Evolutionary conservation across 2,329 filamentous ascomycete genomes (phyloP), one percentile per base, ranked within the genome.

Genomic region (Raffaelea deltoideospora): DNA sequence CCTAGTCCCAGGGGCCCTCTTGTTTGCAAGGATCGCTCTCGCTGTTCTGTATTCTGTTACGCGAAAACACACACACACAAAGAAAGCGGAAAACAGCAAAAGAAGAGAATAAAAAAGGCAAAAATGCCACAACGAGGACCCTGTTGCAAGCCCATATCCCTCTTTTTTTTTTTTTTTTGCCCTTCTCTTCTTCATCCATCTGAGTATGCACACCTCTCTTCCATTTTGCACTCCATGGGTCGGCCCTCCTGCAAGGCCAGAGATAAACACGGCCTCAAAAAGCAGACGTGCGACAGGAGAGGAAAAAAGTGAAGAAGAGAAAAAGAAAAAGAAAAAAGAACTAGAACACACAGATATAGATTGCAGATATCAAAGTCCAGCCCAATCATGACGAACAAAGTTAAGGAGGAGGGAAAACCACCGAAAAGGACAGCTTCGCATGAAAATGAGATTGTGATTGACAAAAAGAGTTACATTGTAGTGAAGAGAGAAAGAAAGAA

Each of bases 201-300:
- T n/a, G n/a, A n/a, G n/a, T n/a, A n/a, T n/a, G n/a, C n/a, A n/a
- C n/a, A n/a, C n/a, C n/a, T n/a, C n/a, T n/a, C n/a, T n/a, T n/a
- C n/a, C n/a, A n/a, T n/a, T n/a, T n/a, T n/a, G n/a, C n/a, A n/a
- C n/a, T n/a, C n/a, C n/a, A n/a, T n/a, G n/a, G n/a, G n/a, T n/a
- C n/a, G n/a, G n/a, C n/a, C n/a, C n/a, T n/a, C n/a, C n/a, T 20
- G 13, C 17, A 37, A 64, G 14, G 4, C n/a, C 9, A 24, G 4
- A 24, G 26, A 13, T 27, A 13, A 28, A 13, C 10, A 11, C 15
- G 11, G 14, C 3, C 22, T n/a, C n/a, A n/a, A n/a, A 31, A 17
- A n/a, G 24, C 5, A 22, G 3, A 4, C 4, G 10, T 14, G 26
- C 4, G 6, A 35, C 10, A 31, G 10, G 29, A 14, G 8, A 37